Evolutionary conservation across 352 stramenopile genomes (phyloP).

Genomic region (Elongisporangium anandrum): DNA sequence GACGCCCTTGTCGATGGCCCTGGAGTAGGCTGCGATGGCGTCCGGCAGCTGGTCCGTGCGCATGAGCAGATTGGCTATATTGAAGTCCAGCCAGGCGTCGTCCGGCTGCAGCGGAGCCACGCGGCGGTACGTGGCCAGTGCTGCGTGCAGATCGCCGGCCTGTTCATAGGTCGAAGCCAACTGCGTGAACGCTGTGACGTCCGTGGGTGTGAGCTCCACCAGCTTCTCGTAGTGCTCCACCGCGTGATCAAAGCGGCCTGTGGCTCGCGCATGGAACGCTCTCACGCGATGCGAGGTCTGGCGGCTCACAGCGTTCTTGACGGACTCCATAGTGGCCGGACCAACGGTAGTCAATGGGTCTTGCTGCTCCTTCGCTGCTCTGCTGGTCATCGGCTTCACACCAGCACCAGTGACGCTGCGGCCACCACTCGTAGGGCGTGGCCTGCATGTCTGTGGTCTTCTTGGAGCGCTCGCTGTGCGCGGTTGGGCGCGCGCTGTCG

Average conservation of each 20-base stretch:
- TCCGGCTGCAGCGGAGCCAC: constrained; percentile 14
- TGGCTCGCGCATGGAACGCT: constrained; percentile 41
- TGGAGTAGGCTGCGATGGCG: constrained; percentile 40
- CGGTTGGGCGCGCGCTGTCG: background rate
- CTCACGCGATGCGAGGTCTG: constrained; percentile 16
- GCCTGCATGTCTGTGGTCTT: background rate
- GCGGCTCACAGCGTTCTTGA: background rate
- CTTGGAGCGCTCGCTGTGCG: background rate
- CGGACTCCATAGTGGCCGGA: background rate
- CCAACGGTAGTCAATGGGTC: background rate
- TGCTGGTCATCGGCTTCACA: too few relatives aligned
- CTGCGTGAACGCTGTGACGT: constrained; percentile 18
- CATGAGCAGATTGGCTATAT: constrained; percentile 54
- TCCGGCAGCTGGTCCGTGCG: constrained; percentile 22
- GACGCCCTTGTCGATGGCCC: constrained; percentile 30
- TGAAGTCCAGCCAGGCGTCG: constrained; percentile 49
- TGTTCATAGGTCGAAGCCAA: constrained; percentile 47
- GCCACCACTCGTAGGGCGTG: background rate
- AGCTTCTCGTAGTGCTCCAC: constrained; percentile 38
- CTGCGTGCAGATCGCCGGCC: constrained; percentile 23
- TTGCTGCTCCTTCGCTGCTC: background rate
- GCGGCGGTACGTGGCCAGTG: constrained; percentile 28
- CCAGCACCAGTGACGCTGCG: background rate
- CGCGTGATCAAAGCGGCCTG: constrained; percentile 35
- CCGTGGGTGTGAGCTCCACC: constrained; percentile 9